Evolutionary conservation across 2,329 filamentous ascomycete species (phyloP).

Genomic region (Diaporthe sp.): DNA sequence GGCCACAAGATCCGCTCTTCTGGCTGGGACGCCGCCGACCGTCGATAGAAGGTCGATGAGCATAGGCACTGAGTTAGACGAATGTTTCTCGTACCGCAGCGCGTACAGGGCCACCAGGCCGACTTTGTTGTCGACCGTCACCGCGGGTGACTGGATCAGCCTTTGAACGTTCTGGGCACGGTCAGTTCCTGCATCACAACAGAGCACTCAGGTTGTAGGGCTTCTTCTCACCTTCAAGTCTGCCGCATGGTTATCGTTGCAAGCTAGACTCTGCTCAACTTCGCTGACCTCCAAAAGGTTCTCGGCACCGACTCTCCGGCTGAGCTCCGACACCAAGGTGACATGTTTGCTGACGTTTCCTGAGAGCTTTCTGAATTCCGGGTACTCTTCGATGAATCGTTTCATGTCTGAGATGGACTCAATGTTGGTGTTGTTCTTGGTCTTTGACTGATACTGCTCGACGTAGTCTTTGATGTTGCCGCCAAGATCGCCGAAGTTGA

Average conservation of each 20-base stretch:
- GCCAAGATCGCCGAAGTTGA: conserved; percentile 96
- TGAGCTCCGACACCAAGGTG: conserved; percentile 93
- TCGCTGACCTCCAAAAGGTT: conserved; percentile 96
- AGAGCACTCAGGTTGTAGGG: neutral
- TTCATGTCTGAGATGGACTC: conserved; percentile 99
- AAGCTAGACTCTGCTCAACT: conserved; percentile 95
- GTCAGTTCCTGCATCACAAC: conserved; percentile 22
- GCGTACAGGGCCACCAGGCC: conserved; percentile 95
- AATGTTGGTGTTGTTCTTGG: conserved; percentile 95
- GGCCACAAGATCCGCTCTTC: conserved; percentile 82
- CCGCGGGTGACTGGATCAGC: conserved; percentile 83
- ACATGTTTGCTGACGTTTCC: conserved; percentile 99
- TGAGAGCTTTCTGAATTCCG: conserved; percentile 95
- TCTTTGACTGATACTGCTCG: conserved; percentile 97
- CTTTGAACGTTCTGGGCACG: conserved; percentile 79
- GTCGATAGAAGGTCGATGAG: conserved; percentile 89
- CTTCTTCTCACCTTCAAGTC: conserved; percentile 82
- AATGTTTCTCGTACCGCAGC: conserved; percentile 89
- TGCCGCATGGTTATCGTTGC: conserved; percentile 92
- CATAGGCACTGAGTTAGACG: conserved; percentile 85
- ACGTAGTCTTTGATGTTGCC: conserved; percentile 99
- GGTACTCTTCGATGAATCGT: conserved; percentile 98
- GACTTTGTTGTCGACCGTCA: conserved; percentile 87
- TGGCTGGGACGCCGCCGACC: conserved; percentile 82
- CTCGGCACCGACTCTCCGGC: conserved; percentile 86